Evolutionary conservation across 768 basidiomycete genomes (phyloP).

Genomic region (Sutorius australiensis): DNA sequence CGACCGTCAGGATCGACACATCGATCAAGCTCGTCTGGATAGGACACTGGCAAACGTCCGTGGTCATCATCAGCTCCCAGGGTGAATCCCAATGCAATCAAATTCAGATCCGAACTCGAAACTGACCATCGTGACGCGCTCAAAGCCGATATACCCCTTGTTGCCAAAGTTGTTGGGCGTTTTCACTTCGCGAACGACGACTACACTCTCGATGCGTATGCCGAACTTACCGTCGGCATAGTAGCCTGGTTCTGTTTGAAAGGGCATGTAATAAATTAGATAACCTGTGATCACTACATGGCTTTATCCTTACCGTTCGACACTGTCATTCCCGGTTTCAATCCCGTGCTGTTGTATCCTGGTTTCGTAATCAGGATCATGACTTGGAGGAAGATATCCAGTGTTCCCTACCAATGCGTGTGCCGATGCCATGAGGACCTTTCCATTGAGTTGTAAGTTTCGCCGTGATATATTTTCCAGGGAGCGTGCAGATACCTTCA

Average conservation of each 20-base stretch:
- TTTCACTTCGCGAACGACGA: constrained; percentile 66
- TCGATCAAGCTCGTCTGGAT: constrained; percentile 86
- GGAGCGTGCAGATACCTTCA: constrained; percentile 44
- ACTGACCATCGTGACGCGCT: constrained; percentile 82
- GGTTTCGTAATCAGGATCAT: constrained; percentile 4
- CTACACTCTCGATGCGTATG: constrained; percentile 89
- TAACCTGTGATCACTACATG: not conserved
- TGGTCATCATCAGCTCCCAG: not conserved
- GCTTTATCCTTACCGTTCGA: constrained; percentile 57
- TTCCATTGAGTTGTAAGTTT: constrained; percentile 5
- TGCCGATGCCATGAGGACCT: constrained; percentile 58
- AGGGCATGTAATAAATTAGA: not conserved
- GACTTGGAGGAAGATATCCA: not conserved
- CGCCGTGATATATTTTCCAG: not conserved
- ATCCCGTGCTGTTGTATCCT: constrained; percentile 65
- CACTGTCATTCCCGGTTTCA: constrained; percentile 86
- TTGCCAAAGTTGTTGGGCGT: constrained; percentile 80
- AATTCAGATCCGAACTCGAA: not conserved
- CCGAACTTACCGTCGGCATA: constrained; percentile 90
- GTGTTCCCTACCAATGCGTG: constrained; percentile 32
- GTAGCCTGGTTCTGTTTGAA: constrained; percentile 72
- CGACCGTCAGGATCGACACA: constrained; percentile 48
- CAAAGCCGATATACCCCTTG: constrained; percentile 79
- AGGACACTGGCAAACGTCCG: constrained; percentile 49
- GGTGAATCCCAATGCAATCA: not conserved